Evolutionary conservation across 2,329 filamentous ascomycete species (phyloP).

Genomic region (Thelonectria blattea): DNA sequence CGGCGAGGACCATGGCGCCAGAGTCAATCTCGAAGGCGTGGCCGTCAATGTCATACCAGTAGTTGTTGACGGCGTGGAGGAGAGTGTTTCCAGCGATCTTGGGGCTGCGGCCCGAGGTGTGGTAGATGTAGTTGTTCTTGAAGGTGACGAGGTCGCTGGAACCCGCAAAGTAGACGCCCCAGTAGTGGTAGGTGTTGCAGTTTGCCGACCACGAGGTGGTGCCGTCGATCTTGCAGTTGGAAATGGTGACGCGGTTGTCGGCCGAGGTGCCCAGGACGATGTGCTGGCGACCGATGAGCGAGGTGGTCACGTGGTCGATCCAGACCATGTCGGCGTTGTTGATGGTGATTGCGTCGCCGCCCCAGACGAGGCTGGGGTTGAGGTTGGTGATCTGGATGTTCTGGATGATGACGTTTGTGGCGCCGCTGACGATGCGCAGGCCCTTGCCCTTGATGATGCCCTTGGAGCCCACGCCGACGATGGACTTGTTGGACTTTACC

Average conservation of each 20-base stretch:
- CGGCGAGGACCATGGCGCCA: constrained; percentile 55
- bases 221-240: constrained; percentile 66
- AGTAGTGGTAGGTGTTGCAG: constrained; percentile 66
- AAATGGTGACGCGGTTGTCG: constrained; percentile 63
- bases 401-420: constrained; percentile 65
- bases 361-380: constrained; percentile 65
- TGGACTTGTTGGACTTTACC: constrained; percentile 62
- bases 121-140: constrained; percentile 66
- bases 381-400: constrained; percentile 62
- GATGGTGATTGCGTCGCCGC: constrained; percentile 63
- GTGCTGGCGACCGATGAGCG: constrained; percentile 65
- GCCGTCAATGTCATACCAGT: constrained; percentile 59
- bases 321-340: constrained; percentile 53
- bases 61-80: constrained; percentile 68
- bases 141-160: constrained; percentile 61
- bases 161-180: constrained; percentile 64
- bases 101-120: constrained; percentile 61
- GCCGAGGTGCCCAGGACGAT: constrained; percentile 62
- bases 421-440: constrained; percentile 54
- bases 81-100: constrained; percentile 63
- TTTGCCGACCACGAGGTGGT: constrained; percentile 59
- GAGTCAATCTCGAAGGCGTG: constrained; percentile 63
- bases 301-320: constrained; percentile 62
- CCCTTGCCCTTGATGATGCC: constrained; percentile 66
- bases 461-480: constrained; percentile 58